A percentile compares a stretch with the other conserved stretches of the same genome.
These are phyloP conservation scores for Aplosporella prunicola DNA, from an alignment of 2,329 filamentous ascomycete genomes.

Conservation along the genomic window DNA sequence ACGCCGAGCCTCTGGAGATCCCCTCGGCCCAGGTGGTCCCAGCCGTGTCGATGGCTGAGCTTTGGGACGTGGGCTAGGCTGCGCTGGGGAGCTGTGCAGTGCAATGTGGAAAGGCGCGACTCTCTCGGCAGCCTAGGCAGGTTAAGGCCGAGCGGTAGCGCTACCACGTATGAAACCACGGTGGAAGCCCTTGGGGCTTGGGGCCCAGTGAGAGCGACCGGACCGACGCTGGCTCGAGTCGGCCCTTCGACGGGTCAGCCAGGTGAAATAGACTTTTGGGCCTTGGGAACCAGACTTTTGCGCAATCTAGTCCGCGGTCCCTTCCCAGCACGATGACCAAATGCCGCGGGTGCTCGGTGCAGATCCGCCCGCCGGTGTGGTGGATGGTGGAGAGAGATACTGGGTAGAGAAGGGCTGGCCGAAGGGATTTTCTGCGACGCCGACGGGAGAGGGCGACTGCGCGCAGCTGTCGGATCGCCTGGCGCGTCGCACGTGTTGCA, in stretches of 20 bases:
- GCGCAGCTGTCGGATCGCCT: conserved; percentile 11
- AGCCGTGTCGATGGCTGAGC: conserved; percentile 8
- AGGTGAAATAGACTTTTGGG: conserved; percentile 9
- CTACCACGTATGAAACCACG: conserved; percentile 11
- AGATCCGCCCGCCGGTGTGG: conserved; percentile 15
- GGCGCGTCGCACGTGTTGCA: conserved; percentile 10
- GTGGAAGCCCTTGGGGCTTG: conserved; percentile 8
- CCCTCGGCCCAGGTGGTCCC: conserved; percentile 5
- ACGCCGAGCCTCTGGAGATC: conserved; percentile 13
- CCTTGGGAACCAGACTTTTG: conserved; percentile 8
- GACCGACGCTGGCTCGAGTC: conserved; percentile 11
- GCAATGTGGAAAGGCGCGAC: conserved; percentile 10
- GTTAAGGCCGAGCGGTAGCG: conserved; percentile 10
- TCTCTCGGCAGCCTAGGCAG: conserved; percentile 11
- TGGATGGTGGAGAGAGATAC: conserved; percentile 12
- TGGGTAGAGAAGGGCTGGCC: neutral
- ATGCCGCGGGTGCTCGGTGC: conserved; percentile 10
- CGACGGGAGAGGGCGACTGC: conserved; percentile 8
- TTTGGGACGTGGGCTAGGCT: conserved; percentile 8
- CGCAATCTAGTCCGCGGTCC: conserved; percentile 9
- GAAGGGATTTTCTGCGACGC: too few relatives aligned
- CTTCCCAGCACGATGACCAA: conserved; percentile 10
- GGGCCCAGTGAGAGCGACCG: conserved; percentile 11
- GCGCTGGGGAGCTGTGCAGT: conserved; percentile 8
- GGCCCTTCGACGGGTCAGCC: conserved; percentile 10